Percentiles rank a stretch among this genome's conserved stretches.
These are phyloP conservation scores for Lipomyces mesembrius DNA, from an alignment of 805 yeast genomes.

Conservation along the genomic window DNA sequence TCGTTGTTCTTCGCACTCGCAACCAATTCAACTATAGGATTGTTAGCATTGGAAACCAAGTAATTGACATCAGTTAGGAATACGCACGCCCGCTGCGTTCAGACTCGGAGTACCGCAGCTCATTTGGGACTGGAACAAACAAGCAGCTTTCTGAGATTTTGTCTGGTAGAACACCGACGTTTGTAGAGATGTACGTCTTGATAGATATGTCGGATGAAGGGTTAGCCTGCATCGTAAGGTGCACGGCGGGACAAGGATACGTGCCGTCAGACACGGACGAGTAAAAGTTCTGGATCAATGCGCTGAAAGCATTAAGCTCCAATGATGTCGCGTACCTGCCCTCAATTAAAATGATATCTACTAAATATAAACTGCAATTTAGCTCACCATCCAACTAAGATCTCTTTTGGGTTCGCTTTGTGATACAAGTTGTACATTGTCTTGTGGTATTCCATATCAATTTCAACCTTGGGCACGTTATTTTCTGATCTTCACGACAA, in stretches of 20 bases:
- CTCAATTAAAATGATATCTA: neutral
- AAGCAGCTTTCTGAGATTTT: constrained; percentile 54
- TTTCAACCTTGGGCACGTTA: constrained; percentile 51
- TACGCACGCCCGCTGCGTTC: constrained; percentile 64
- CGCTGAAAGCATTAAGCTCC: constrained; percentile 70
- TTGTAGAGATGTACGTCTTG: constrained; percentile 80
- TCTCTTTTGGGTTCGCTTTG: constrained; percentile 76
- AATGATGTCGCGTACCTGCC: constrained; percentile 50
- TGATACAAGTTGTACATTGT: constrained; percentile 71
- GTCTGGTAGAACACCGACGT: constrained; percentile 59
- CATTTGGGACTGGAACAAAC: constrained; percentile 76
- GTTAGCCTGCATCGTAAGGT: constrained; percentile 69
- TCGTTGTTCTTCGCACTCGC: constrained; percentile 45
- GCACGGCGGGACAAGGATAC: constrained; percentile 76
- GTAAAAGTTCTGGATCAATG: constrained; percentile 80
- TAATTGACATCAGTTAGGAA: constrained; percentile 8
- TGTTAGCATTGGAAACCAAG: constrained; percentile 14
- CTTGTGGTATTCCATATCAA: constrained; percentile 77
- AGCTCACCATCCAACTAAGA: constrained; percentile 85
- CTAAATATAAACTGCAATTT: constrained; percentile 25
- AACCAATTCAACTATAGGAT: constrained; percentile 45
- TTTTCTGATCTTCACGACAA: neutral
- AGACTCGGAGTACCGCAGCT: constrained; percentile 59
- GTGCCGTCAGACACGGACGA: constrained; percentile 69
- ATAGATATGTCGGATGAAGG: constrained; percentile 55